Conservation (phyloP, 2,329 filamentous ascomycete genomes). For the Calonectria montana region DNA sequence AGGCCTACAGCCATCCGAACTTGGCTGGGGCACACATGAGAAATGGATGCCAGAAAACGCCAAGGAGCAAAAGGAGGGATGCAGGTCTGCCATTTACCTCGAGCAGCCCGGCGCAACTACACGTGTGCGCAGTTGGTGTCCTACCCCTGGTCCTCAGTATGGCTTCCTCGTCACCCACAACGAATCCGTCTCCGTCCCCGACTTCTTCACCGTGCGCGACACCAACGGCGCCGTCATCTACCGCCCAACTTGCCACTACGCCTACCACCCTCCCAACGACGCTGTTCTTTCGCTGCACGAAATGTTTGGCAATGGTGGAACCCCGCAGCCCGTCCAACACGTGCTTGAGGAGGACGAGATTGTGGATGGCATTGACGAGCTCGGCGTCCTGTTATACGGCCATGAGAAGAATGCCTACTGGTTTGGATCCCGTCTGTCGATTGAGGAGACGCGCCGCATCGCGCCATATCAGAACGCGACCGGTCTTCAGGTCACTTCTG, state of each 20-base stretch:
- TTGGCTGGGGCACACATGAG: conserved; percentile 5
- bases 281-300: background rate
- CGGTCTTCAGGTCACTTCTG: background rate
- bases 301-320: conserved; percentile 7
- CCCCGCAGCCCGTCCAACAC: background rate
- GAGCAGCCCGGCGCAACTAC: background rate
- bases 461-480: conserved; percentile 1
- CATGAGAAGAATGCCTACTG: conserved; percentile 6
- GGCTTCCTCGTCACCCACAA: conserved; percentile 5
- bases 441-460: conserved; percentile 2
- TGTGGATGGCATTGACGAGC: background rate
- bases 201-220: conserved; percentile 7
- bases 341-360: conserved; percentile 2
- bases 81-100: background rate
- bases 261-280: conserved; percentile 3
- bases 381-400: background rate
- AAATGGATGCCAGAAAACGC: background rate
- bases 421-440: background rate
- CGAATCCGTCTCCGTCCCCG: background rate
- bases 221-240: background rate
- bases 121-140: background rate
- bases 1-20: background rate
- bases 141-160: background rate
- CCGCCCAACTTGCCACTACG: conserved; percentile 2
- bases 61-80: background rate